Evolutionary conservation across 495 filamentous ascomycete species (phyloP), one percentile per base, ranked within the genome.

Genomic region (Podospora tetraspora): DNA sequence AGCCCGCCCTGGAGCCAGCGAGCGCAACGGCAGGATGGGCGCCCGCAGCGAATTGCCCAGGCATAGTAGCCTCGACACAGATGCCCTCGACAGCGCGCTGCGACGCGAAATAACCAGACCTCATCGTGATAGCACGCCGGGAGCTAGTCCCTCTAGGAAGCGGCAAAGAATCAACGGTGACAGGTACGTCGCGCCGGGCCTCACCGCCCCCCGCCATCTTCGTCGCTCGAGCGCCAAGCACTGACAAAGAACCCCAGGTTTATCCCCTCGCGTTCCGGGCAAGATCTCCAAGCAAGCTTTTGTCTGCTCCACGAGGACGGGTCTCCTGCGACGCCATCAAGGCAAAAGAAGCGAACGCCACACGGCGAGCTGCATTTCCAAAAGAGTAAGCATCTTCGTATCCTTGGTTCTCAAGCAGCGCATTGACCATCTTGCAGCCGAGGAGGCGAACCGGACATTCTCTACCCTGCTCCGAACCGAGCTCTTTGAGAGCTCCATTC

Each of bases 331-430:
- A 96, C 94, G 0, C 94, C 95, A 0, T 92, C 92, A 0, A 91
- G 89, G 75, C 84, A 87, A 43, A 92, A 92, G 76, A 92, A 90
- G 80, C 87, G 92, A n/a, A 88, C 90, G 24, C 92, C 92, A 21
- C 91, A 96, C 73, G 90, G 92, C 22, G 94, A 97, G 78, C 85
- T 97, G 67, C 90, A 97, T 75, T 97, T 95, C 72, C 95, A 99
- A 76, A 91, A 86, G 77, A 95, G 94, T 97, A 83, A 77, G 91
- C 34, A 43, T 43, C n/a, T 80, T 57, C 7, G 22, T 23, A 65
- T 7, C 30, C 12, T 12, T 12, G 21, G 3, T 21, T 60, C 19
- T 59, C 16, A 21, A n/a, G 27, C 25, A 12, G 11, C 9, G 29
- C 72, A 69, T 80, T 91, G 73, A 90, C 76, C 71, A 63, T 66